Evolutionary conservation across 148 eudicot species (phyloP), one percentile per base, ranked within the genome.

Genomic region (Fallopia convolvulus): DNA sequence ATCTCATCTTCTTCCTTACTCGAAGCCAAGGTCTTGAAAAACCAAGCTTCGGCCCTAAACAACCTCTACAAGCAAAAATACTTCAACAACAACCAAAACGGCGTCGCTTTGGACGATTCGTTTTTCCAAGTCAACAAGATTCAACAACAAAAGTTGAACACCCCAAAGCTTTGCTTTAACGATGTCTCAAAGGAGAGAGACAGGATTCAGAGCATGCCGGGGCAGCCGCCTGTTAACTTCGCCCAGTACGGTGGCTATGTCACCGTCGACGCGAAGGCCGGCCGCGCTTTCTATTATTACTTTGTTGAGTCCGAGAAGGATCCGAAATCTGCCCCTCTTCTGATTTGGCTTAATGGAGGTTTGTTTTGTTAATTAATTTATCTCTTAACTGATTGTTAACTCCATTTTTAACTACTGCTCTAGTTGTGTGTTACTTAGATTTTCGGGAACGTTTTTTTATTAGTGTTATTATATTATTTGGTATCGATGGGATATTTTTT

Each of bases 271-370:
- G 74, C 40, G 1, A 71, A 79, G 5, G 81, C 82, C 14, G 90
- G 89, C 32, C 76, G 83, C 0, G 91, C 90, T 18, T 84, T 88
- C 56, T 88, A 86, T 74, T 90, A 90, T 48, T 90, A 90, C 74
- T 90, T 90, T 48, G 91, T 74, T 0, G 91, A 86, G 77, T 88
- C 91, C 21, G 74, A 80, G 6, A 46, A 68, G 17, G 32, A 33
- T 47, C 82, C 75, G 15, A 63, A 86, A 11, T 75, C 83, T 41
- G 50, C 83, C 70, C 97, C 97, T 50, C 89, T 91, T 56, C 90
- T 91, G 72, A 88, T 91, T 49, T 91, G 97, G 97, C 97, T 91
- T 46, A 91, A 91, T 88, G 97, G 97, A 90, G 97, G 93, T 91
- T 68, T 68, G 93, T 91, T 68, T 68, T 68, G 36, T 36, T 68